A percentile compares a stretch with the other conserved stretches of the same genome.
These are phyloP conservation scores for Fusarium udum DNA, from an alignment of 2,329 filamentous ascomycete genomes.

Conservation along the genomic window DNA sequence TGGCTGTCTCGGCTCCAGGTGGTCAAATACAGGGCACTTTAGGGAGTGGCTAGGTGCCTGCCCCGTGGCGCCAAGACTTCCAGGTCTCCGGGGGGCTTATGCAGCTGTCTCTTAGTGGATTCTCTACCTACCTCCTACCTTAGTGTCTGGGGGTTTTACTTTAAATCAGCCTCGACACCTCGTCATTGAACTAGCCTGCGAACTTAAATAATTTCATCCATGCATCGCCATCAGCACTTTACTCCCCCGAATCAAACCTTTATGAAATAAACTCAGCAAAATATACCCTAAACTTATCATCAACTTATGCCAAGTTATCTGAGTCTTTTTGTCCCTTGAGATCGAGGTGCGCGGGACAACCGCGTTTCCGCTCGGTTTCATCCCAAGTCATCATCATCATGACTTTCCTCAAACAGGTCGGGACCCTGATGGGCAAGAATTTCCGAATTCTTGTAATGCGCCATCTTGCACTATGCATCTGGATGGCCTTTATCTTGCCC, in stretches of 20 bases:
- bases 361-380: not conserved
- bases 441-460: slow-evolving; percentile 66
- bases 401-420: slow-evolving; percentile 65
- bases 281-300: not conserved
- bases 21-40: not conserved
- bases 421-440: slow-evolving; percentile 71
- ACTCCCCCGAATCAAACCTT: not conserved
- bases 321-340: not conserved
- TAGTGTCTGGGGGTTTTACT: not conserved
- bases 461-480: slow-evolving; percentile 60
- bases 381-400: slow-evolving; percentile 47
- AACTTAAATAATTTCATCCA: not conserved
- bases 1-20: not conserved
- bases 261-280: not conserved
- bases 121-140: not conserved
- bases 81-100: not conserved
- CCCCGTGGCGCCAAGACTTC: not conserved
- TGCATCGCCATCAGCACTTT: not conserved
- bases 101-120: not conserved
- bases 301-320: not conserved
- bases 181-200: not conserved
- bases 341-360: not conserved
- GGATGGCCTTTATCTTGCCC: slow-evolving; percentile 69
- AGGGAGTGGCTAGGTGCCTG: not conserved
- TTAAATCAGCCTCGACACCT: slow-evolving; percentile 9